phyloP scores from a whole-genome alignment of 208 protist genomes.

The Angomonas deanei region DNA sequence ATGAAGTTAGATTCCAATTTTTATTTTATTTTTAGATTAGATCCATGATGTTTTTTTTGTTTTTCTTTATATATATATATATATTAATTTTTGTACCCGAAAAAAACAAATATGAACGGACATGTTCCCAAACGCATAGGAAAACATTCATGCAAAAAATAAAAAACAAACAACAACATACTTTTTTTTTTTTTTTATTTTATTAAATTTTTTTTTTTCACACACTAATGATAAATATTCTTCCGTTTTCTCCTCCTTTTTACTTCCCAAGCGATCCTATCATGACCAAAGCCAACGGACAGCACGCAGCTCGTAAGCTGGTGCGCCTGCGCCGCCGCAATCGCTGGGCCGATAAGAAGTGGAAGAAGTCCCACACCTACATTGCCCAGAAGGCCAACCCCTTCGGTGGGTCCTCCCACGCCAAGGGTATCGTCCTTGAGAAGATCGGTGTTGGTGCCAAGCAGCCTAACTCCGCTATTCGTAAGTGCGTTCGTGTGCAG shows the following conservation, averaged over 20 bases:
- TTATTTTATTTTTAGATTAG: background rate
- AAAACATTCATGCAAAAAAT: background rate
- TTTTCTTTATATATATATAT: constrained; percentile 1
- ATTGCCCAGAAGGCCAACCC: constrained; percentile 96
- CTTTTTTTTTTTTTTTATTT: background rate
- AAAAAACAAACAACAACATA: constrained; percentile 9
- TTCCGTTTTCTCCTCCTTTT: constrained; percentile 5
- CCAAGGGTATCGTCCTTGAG: constrained; percentile 99
- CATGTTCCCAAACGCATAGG: background rate
- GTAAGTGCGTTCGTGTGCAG: constrained; percentile 99
- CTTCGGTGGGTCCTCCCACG: constrained; percentile 97
- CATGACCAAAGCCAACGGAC: constrained; percentile 96
- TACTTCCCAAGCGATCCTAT: constrained; percentile 7
- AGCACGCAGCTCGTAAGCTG: constrained; percentile 97
- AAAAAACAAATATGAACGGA: constrained; percentile 31
- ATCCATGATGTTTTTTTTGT: background rate
- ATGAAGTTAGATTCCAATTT: constrained; percentile 8
- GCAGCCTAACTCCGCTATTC: constrained; percentile 99
- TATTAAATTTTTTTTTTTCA: background rate
- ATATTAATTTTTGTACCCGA: background rate
- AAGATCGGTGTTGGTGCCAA: constrained; percentile 99
- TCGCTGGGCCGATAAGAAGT: constrained; percentile 97
- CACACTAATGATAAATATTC: background rate
- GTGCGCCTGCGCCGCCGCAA: constrained; percentile 88
- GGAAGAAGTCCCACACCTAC: constrained; percentile 97